Percentiles rank a stretch among this genome's conserved stretches.
Conservation (phyloP, 345 rosid species). For the Dovyalis caffra region DNA sequence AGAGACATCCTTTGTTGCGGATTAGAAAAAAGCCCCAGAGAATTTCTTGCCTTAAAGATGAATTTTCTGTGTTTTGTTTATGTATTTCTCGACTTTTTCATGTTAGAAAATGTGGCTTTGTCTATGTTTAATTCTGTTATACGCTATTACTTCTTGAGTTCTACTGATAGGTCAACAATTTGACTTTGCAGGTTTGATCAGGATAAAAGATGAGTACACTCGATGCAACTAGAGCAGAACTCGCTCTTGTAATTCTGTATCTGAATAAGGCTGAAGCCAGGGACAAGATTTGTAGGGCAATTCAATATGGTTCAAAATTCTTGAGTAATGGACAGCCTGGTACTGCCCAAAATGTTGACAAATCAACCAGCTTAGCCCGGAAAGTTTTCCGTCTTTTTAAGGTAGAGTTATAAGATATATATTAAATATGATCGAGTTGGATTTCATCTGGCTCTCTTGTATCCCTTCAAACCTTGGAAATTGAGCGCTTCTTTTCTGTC, state of each 20-base stretch:
- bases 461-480: neutral
- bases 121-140: neutral
- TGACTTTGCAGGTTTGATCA: constrained; percentile 18
- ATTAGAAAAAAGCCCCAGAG: neutral
- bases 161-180: neutral
- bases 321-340: constrained; percentile 90
- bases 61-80: neutral
- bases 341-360: constrained; percentile 90
- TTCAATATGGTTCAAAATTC: constrained; percentile 93
- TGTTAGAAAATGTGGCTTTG: neutral
- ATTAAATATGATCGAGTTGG: neutral
- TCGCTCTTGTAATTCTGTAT: constrained; percentile 75
- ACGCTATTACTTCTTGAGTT: neutral
- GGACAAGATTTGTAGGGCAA: constrained; percentile 99
- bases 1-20: neutral
- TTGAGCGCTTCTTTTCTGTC: neutral
- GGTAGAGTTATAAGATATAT: constrained; percentile 39
- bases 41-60: neutral
- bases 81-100: neutral
- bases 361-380: constrained; percentile 91
- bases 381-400: constrained; percentile 96
- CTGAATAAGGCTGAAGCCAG: constrained; percentile 98
- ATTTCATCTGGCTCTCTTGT: neutral
- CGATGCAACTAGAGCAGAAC: constrained; percentile 82
- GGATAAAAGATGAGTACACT: constrained; percentile 65